phyloP scores from a whole-genome alignment of 768 basidiomycete species.

The Pleurotus platypus region DNA sequence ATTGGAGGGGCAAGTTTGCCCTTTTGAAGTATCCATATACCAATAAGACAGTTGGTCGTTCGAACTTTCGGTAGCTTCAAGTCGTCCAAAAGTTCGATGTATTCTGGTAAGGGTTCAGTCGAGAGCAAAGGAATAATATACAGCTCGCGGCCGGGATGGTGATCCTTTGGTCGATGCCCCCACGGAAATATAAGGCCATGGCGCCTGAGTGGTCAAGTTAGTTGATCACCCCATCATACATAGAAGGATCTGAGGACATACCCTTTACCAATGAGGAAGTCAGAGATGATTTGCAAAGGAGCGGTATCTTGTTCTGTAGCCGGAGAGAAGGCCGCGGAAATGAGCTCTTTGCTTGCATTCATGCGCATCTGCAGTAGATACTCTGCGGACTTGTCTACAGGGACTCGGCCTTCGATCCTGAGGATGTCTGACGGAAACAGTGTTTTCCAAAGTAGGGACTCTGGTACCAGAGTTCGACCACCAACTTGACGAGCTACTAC shows the following conservation, averaged over 20 bases:
- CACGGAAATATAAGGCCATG: slow-evolving; percentile 87
- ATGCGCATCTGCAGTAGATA: slow-evolving; percentile 78
- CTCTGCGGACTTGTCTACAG: slow-evolving; percentile 68
- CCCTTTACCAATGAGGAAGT: slow-evolving; percentile 73
- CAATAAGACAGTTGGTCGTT: slow-evolving; percentile 65
- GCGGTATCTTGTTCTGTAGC: slow-evolving; percentile 34
- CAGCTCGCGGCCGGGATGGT: slow-evolving; percentile 77
- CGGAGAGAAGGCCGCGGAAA: slow-evolving; percentile 73
- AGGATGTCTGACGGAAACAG: slow-evolving; percentile 71
- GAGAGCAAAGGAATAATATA: slow-evolving; percentile 79
- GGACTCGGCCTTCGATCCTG: slow-evolving; percentile 82
- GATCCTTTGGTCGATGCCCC: slow-evolving; percentile 71
- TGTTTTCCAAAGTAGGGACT: slow-evolving; percentile 68
- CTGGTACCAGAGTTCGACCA: slow-evolving; percentile 55
- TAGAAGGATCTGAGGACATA: slow-evolving; percentile 30
- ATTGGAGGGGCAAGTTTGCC: slow-evolving; percentile 61
- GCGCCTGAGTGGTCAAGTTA: slow-evolving; percentile 46
- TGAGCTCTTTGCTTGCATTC: slow-evolving; percentile 73
- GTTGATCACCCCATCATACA: not conserved
- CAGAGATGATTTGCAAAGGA: slow-evolving; percentile 59
- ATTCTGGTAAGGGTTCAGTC: slow-evolving; percentile 73
- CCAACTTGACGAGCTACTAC: slow-evolving; percentile 78
- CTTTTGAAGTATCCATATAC: slow-evolving; percentile 82
- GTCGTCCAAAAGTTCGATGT: slow-evolving; percentile 78
- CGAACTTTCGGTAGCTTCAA: slow-evolving; percentile 65